Evolutionary conservation across 176 grass and related monocot species (phyloP).

Genomic region (Carex parvula): DNA sequence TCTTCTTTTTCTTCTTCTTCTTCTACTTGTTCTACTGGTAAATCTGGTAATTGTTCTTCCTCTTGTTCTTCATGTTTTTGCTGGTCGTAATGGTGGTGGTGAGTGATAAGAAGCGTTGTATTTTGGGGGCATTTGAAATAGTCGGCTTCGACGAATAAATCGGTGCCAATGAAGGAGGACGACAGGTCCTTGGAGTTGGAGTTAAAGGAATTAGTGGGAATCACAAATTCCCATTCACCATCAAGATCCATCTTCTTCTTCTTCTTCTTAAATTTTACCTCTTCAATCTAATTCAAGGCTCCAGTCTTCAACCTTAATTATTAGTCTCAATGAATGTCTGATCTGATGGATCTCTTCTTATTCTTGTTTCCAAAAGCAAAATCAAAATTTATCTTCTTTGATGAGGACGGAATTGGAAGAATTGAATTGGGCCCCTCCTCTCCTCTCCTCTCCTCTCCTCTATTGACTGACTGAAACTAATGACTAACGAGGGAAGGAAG

Average conservation of each 20-base stretch:
- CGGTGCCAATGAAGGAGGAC: constrained; percentile 24
- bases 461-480: no score
- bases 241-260: constrained; percentile 50
- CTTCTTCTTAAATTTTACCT: no score
- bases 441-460: no score
- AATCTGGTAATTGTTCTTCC: no score
- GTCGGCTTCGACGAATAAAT: constrained; percentile 27
- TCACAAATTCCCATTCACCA: constrained; percentile 64
- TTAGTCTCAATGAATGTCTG: no score
- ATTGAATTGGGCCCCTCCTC: no score
- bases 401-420: constrained; percentile 6
- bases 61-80: not conserved
- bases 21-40: constrained; percentile 1
- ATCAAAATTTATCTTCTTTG: not conserved
- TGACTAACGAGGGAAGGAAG: no score
- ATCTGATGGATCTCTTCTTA: no score
- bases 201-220: constrained; percentile 43
- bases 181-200: not conserved
- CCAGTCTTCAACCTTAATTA: no score
- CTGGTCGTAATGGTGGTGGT: not conserved
- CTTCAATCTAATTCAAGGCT: no score
- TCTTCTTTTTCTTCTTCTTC: no score
- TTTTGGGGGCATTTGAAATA: constrained; percentile 49
- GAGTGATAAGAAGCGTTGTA: not conserved
- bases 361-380: not conserved